These are phyloP conservation scores for Chamaecrista fasciculata DNA, from an alignment of 306 rosid species.

Conservation along the genomic window DNA sequence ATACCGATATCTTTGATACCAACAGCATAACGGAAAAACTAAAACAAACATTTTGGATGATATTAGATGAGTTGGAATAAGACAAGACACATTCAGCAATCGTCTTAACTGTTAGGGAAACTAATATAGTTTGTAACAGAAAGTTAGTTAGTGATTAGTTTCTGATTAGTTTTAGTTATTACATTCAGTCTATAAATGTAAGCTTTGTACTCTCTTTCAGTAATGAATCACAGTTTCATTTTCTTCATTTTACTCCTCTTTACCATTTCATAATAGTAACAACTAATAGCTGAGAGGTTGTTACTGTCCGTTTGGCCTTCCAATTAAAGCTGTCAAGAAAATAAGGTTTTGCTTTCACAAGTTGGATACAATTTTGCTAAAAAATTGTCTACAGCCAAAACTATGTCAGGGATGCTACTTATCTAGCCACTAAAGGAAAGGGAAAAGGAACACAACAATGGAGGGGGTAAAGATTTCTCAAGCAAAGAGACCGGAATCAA, in stretches of 20 bases:
- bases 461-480: background rate
- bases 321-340: too few species aligned
- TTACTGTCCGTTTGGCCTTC: background rate
- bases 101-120: too few species aligned
- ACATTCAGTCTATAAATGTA: too few species aligned
- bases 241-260: too few species aligned
- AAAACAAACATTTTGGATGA: background rate
- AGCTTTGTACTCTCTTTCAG: too few species aligned
- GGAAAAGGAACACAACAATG: background rate
- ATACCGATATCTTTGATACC: background rate
- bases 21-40: background rate
- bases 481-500: background rate
- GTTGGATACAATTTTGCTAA: background rate
- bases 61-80: background rate
- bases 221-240: too few species aligned
- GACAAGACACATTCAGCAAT: background rate
- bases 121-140: too few species aligned
- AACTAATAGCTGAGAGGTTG: background rate
- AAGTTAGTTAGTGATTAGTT: too few species aligned
- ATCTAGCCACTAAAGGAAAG: background rate
- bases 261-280: too few species aligned
- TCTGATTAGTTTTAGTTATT: too few species aligned
- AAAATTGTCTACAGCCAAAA: background rate
- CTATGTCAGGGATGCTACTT: background rate
- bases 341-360: too few species aligned